phyloP scores from a whole-genome alignment of 257 asterid species.

The Asclepias syriaca region DNA sequence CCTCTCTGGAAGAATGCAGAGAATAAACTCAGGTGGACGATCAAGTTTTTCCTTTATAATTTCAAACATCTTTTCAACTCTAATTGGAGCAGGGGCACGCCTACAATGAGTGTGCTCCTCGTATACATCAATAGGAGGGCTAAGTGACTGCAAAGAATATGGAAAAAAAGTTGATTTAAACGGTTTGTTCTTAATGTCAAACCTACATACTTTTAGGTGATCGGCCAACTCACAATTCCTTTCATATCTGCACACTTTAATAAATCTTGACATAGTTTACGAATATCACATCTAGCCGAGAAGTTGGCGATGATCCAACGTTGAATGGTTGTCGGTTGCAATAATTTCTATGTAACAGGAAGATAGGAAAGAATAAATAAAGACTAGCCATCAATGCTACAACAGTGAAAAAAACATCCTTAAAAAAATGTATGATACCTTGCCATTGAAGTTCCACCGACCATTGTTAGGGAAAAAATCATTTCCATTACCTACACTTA shows the following conservation, averaged over 20 bases:
- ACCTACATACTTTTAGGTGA: neutral
- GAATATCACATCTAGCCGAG: conserved; percentile 44
- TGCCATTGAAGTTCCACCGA: conserved; percentile 67
- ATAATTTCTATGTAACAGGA: conserved; percentile 34
- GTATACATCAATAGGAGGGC: conserved; percentile 17
- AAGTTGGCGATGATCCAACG: conserved; percentile 61
- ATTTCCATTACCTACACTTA: conserved; percentile 49
- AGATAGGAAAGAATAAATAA: conserved; percentile 1
- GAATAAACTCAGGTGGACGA: conserved; percentile 44
- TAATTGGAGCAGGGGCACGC: conserved; percentile 32
- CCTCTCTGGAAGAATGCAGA: conserved; percentile 60
- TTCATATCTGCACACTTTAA: conserved; percentile 41
- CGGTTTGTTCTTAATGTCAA: neutral
- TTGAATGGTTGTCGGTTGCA: conserved; percentile 35
- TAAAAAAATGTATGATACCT: conserved; percentile 31
- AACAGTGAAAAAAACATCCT: neutral
- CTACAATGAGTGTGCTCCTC: conserved; percentile 43
- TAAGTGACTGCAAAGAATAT: conserved; percentile 23
- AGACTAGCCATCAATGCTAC: conserved; percentile 13
- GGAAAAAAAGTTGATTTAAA: neutral
- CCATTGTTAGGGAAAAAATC: conserved; percentile 43
- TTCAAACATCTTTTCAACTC: conserved; percentile 59
- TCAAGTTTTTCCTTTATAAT: conserved; percentile 34
- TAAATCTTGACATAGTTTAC: conserved; percentile 26
- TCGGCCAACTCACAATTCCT: conserved; percentile 55